Conservation (phyloP, 805 yeast genomes). For the Naumovozyma castellii region DNA sequence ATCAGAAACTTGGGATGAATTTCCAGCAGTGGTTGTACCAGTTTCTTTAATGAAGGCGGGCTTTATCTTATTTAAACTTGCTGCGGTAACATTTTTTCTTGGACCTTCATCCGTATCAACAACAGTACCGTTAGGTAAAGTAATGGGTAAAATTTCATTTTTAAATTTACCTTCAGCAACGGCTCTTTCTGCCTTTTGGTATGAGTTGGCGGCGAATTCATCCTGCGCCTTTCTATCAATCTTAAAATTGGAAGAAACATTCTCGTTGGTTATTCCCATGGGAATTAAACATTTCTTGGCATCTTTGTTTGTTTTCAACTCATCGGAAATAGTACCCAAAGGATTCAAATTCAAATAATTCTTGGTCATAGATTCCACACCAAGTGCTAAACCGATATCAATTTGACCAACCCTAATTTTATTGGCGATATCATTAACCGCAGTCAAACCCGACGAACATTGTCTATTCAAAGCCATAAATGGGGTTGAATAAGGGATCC, state of each 20-base stretch:
- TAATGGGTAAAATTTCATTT: conserved; percentile 82
- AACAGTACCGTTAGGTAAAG: conserved; percentile 36
- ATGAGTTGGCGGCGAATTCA: conserved; percentile 79
- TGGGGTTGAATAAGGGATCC: conserved; percentile 72
- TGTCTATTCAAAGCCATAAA: conserved; percentile 85
- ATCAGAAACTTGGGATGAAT: conserved; percentile 91
- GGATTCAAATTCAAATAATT: conserved; percentile 72
- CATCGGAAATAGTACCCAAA: conserved; percentile 50
- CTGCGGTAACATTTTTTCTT: conserved; percentile 74
- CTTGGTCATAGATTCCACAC: conserved; percentile 90
- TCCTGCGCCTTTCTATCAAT: conserved; percentile 71
- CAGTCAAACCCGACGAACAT: conserved; percentile 90
- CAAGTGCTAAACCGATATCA: conserved; percentile 82
- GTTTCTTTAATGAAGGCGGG: conserved; percentile 74
- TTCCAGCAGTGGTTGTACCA: conserved; percentile 91
- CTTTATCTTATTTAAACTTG: conserved; percentile 59
- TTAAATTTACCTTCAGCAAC: conserved; percentile 62
- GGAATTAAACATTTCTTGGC: conserved; percentile 80
- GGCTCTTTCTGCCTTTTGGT: conserved; percentile 75
- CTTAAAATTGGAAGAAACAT: conserved; percentile 60
- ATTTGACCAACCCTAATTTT: conserved; percentile 83
- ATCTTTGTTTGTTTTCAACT: conserved; percentile 34
- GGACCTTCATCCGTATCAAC: conserved; percentile 83
- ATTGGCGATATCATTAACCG: conserved; percentile 80
- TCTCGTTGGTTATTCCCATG: conserved; percentile 94